phyloP scores from a whole-genome alignment of 1,139 yeast genomes.

The Suhomyces panamericanus region DNA sequence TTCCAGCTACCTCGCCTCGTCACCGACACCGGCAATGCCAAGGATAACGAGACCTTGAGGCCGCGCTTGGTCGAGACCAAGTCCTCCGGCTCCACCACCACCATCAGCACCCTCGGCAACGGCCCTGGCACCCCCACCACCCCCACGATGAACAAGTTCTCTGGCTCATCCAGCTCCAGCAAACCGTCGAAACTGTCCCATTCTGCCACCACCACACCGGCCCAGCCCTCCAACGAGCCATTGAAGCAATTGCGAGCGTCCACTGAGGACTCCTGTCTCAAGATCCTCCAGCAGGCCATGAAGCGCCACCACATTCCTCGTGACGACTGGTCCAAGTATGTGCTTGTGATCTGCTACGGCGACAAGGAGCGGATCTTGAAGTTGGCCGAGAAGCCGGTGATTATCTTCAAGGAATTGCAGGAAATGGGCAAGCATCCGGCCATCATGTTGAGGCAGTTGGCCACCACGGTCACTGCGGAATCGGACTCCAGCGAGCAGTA shows the following conservation, averaged over 20 bases:
- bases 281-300: slow-evolving; percentile 87
- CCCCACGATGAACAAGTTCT: slow-evolving; percentile 11
- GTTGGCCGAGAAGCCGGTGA: slow-evolving; percentile 84
- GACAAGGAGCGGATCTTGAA: slow-evolving; percentile 85
- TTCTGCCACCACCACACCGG: slow-evolving; percentile 1
- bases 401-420: slow-evolving; percentile 82
- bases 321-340: slow-evolving; percentile 87
- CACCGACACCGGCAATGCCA: slow-evolving; percentile 8
- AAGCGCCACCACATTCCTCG: slow-evolving; percentile 77
- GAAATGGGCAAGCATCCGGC: slow-evolving; percentile 90
- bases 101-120: slow-evolving; percentile 12
- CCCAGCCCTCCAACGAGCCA: slow-evolving; percentile 51
- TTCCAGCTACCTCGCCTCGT: slow-evolving; percentile 15
- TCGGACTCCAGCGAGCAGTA: slow-evolving; percentile 38
- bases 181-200: slow-evolving; percentile 20
- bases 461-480: slow-evolving; percentile 31
- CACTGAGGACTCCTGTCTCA: slow-evolving; percentile 89
- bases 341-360: slow-evolving; percentile 85
- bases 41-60: slow-evolving; percentile 15
- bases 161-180: slow-evolving; percentile 2
- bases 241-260: slow-evolving; percentile 84
- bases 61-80: slow-evolving; percentile 38
- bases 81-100: slow-evolving; percentile 25
- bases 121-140: slow-evolving; percentile 13
- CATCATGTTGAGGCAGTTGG: slow-evolving; percentile 86